Base-by-base conservation (phyloP, 306 rosid genomes). In the Inga oerstediana region DNA sequence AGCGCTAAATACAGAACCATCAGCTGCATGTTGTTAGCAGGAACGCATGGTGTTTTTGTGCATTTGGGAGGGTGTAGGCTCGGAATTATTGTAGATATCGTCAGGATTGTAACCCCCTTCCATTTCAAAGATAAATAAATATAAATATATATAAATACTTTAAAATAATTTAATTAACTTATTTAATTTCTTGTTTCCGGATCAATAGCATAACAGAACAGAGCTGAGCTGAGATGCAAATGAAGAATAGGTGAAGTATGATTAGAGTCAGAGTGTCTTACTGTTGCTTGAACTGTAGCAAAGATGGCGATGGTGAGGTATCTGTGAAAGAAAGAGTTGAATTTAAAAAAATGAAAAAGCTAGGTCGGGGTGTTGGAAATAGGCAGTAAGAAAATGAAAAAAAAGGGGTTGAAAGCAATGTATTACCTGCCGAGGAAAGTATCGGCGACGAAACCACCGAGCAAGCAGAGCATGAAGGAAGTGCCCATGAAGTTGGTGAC, bases 401-500 rank as follows among this genome's bases (percentile, higher is more conserved):
- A 24, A 19, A 13, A 48, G 16, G 52, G 48, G 48, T 10, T 44
- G 48, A 11, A 11, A 9, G 48, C 11, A 11, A 10, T 1, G 43
- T 8, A 27, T 27, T 27, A 93, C 97, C 99, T 89, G 85, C 99
- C 99, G 3, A 96, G 91, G 74, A 96, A 96, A 41, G 99, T 87
- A 79, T 96, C 99, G 2, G 97, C 99, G 0, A 96, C 69, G 71
- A 96, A 93, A 8, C 99, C 99, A 20, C 99, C 99, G 24, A 96
- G 88, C 66, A 96, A 80, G 81, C 96, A 96, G 58, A 96, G 93
- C 98, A 96, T 92, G 77, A 93, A 93, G 20, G 99, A 96, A 65
- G 98, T 92, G 39, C 98, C 99, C 17, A 92, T 76, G 82, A 93
- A 96, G 83, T 96, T 93, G 76, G 98, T 96, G 88, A 93, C 98